phyloP scores from a whole-genome alignment of 2,329 filamentous ascomycete genomes.

The Grosmannia huntii region DNA sequence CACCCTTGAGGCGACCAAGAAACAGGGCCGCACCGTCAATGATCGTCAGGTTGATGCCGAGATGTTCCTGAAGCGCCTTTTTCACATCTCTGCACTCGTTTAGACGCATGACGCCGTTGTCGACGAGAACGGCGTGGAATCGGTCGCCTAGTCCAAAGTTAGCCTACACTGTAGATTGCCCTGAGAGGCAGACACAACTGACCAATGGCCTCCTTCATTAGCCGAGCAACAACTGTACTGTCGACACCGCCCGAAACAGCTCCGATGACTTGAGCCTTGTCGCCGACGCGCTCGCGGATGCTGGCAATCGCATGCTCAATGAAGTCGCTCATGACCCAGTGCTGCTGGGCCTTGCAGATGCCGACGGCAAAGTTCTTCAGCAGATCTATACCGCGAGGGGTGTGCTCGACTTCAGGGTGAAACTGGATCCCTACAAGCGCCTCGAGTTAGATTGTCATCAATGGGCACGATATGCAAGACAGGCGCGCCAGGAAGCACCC shows the following conservation, averaged over 20 bases:
- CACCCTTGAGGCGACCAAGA: constrained; percentile 60
- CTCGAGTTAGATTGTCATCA: constrained; percentile 6
- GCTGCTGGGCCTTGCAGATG: constrained; percentile 63
- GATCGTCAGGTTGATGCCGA: constrained; percentile 84
- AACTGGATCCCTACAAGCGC: constrained; percentile 54
- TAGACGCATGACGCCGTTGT: constrained; percentile 70
- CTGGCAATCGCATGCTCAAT: constrained; percentile 65
- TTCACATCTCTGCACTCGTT: constrained; percentile 78
- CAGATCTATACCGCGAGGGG: constrained; percentile 53
- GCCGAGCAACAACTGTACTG: constrained; percentile 71
- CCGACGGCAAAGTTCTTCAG: constrained; percentile 72
- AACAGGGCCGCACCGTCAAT: constrained; percentile 70
- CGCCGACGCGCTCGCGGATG: constrained; percentile 72
- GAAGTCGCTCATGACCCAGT: constrained; percentile 84
- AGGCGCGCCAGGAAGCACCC: constrained; percentile 1
- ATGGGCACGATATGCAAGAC: neutral
- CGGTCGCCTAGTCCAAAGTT: constrained; percentile 33
- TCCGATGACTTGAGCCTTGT: constrained; percentile 59
- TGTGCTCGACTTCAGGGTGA: constrained; percentile 64
- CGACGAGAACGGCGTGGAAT: constrained; percentile 56
- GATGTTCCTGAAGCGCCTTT: constrained; percentile 60
- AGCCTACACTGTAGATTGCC: neutral
- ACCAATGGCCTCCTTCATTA: constrained; percentile 62
- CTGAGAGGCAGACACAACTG: neutral
- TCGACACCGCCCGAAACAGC: constrained; percentile 64